phyloP scores from a whole-genome alignment of 2,329 filamentous ascomycete genomes.

The Zopfia rhizophila region DNA sequence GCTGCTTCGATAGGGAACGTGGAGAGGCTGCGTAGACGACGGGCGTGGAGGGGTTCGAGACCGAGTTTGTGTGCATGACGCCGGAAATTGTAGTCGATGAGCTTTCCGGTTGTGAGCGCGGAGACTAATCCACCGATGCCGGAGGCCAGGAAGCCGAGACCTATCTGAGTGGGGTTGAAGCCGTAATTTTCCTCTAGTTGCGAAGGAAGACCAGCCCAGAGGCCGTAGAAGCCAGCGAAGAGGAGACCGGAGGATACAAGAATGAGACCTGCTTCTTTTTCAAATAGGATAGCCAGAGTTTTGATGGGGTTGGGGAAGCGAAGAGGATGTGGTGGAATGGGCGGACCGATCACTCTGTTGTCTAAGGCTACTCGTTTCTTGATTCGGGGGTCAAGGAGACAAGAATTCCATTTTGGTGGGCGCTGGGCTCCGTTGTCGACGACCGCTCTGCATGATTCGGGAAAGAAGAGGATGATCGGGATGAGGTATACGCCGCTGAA shows the following conservation, averaged over 20 bases:
- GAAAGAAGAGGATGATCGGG: conserved; percentile 41
- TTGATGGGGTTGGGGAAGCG: conserved; percentile 20
- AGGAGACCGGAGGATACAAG: conserved; percentile 9
- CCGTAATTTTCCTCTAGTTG: conserved; percentile 4
- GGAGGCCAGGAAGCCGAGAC: conserved; percentile 42
- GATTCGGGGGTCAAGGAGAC: conserved; percentile 13
- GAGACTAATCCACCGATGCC: conserved; percentile 19
- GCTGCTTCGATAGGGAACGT: conserved; percentile 61
- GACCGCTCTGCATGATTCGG: conserved; percentile 49
- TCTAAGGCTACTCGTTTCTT: conserved; percentile 4
- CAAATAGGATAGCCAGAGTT: conserved; percentile 11
- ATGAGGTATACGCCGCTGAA: conserved; percentile 42
- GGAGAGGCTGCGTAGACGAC: conserved; percentile 60
- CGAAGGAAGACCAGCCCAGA: conserved; percentile 11
- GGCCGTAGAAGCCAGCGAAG: conserved; percentile 10
- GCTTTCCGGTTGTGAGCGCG: conserved; percentile 1
- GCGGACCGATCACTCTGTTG: neutral
- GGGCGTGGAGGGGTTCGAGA: conserved; percentile 65
- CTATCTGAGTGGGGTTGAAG: conserved; percentile 7
- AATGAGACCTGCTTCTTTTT: conserved; percentile 9
- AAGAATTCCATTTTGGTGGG: conserved; percentile 22
- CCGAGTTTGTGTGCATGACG: conserved; percentile 70
- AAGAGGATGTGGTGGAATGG: conserved; percentile 6
- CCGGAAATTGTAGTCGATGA: conserved; percentile 76
- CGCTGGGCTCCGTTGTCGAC: conserved; percentile 41